Base-by-base conservation (phyloP, 352 stramenopile species). In the Phytophthora chlamydospora region DNA sequence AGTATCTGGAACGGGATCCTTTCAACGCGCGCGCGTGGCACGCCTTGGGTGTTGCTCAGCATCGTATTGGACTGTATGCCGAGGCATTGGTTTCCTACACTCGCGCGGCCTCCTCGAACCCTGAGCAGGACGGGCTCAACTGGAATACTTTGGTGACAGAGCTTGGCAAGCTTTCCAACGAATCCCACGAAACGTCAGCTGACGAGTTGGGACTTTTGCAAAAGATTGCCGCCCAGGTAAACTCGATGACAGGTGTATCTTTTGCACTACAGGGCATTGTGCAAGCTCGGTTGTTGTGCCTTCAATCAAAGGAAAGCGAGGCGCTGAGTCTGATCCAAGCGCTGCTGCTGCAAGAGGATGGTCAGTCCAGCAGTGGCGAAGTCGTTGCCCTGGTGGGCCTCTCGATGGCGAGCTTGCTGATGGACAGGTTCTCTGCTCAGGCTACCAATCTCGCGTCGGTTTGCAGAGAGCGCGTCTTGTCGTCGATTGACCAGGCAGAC, bases 1-100 rank as follows among this genome's bases (percentile, higher is more conserved):
- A 94, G 49, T 92, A 89, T 49, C 34, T 91, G 40, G 87, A 96
- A 47, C 83, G 87, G 9, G 87, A 96, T 56, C 69, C 85, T 14
- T 77, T 70, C 32, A 77, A 89, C 42, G 54, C 78, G 1, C 58
- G 58, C 2, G 84, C 82, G 1, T 93, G 80, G 78, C 85, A 88
- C 33, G 66, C 81, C 2, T 65, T 93, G 14, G 84, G 82, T n/a
- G 67, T 90, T 3, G 48, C 74, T 2, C 83, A 93, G 31, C 75
- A 89, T 58, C 71, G 72, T 13, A 65, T 91, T 16, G 80, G 75
- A 6, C 59, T 90, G 1, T 69, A 83, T 34, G 49, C 58, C 0
- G 56, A 83, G 36, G 75, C 83, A 13, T 60, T 67, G 14, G 33
- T n/a, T 4, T 80, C 86, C 7, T 86, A 77, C 42, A 45, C 57